A percentile compares a stretch with the other conserved stretches of the same genome.
These are phyloP conservation scores for Lasiodiplodia hormozganensis DNA, from an alignment of 2,329 filamentous ascomycete species.

Conservation along the genomic window DNA sequence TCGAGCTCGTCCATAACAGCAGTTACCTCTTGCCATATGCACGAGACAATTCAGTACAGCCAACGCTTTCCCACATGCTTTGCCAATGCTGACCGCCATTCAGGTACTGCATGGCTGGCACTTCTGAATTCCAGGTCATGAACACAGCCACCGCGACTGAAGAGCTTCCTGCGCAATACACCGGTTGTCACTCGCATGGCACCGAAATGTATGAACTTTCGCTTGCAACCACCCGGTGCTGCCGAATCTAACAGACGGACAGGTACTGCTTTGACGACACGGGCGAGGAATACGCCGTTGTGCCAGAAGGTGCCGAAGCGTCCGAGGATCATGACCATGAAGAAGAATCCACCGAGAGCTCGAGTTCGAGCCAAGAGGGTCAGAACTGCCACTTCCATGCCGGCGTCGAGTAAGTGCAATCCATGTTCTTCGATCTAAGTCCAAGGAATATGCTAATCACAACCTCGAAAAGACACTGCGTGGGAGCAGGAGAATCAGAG, in stretches of 20 bases:
- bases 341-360: not conserved
- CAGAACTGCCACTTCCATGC: conserved; percentile 75
- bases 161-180: conserved; percentile 66
- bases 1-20: conserved; percentile 47
- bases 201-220: conserved; percentile 55
- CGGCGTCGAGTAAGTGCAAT: conserved; percentile 70
- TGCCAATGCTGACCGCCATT: not conserved
- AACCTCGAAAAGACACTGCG: conserved; percentile 59
- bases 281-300: conserved; percentile 67
- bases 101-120: conserved; percentile 55
- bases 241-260: conserved; percentile 25
- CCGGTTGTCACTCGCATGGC: conserved; percentile 69
- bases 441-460: conserved; percentile 13
- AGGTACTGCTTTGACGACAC: conserved; percentile 69
- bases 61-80: not conserved
- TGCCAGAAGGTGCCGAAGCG: conserved; percentile 47
- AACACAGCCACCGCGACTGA: conserved; percentile 62
- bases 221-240: not conserved
- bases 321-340: conserved; percentile 32
- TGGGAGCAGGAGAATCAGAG: conserved; percentile 52
- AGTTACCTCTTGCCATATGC: conserved; percentile 61
- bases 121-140: conserved; percentile 53
- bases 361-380: conserved; percentile 17
- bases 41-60: conserved; percentile 53
- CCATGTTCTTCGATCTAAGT: no score